Evolutionary conservation across 768 basidiomycete genomes (phyloP).

Genomic region (Psilocybe azurescens): DNA sequence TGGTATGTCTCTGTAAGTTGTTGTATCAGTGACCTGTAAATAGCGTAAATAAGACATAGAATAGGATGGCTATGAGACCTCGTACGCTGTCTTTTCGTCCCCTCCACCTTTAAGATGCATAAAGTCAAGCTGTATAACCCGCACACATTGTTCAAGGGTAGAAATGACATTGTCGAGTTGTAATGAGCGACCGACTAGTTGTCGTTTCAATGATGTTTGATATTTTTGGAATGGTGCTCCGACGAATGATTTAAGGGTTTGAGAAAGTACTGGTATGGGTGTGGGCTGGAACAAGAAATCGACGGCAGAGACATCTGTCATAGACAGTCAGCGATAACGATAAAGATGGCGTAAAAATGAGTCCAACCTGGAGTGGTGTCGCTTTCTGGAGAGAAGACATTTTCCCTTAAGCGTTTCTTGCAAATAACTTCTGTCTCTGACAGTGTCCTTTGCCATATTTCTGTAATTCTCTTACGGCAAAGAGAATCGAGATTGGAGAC

Average conservation of each 20-base stretch:
- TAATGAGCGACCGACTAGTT: conserved; percentile 68
- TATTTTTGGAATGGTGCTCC: conserved; percentile 66
- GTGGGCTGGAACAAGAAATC: conserved; percentile 62
- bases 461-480: conserved; percentile 56
- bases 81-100: conserved; percentile 51
- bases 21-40: conserved; percentile 44
- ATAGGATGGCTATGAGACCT: conserved; percentile 2
- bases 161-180: conserved; percentile 62
- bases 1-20: conserved; percentile 51
- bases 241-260: conserved; percentile 38
- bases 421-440: conserved; percentile 22
- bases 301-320: conserved; percentile 55
- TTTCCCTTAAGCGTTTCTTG: conserved; percentile 20
- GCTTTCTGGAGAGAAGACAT: conserved; percentile 3
- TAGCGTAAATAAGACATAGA: background rate
- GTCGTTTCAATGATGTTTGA: conserved; percentile 60
- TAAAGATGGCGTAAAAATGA: background rate
- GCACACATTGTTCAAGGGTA: conserved; percentile 64
- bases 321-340: background rate
- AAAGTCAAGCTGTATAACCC: conserved; percentile 65
- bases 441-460: conserved; percentile 56
- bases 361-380: conserved; percentile 7
- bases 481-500: conserved; percentile 54
- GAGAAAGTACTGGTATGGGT: conserved; percentile 50
- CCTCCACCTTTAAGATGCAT: conserved; percentile 45